phyloP scores from a whole-genome alignment of 2,329 filamentous ascomycete species.

The Fusarium continuum region DNA sequence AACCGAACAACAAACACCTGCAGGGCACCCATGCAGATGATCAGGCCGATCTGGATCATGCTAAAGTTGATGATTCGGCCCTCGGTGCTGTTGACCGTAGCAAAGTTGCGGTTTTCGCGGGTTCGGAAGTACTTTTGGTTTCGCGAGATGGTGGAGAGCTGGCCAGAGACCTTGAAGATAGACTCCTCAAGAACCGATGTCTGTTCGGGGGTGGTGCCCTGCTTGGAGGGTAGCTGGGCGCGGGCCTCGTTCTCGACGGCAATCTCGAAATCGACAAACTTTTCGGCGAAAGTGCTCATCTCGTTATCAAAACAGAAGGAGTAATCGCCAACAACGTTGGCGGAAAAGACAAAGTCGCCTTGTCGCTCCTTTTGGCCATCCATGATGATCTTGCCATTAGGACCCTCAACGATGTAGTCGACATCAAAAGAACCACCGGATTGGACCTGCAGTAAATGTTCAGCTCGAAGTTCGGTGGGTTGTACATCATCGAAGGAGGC shows the following conservation, averaged over 20 bases:
- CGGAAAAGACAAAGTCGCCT: constrained; percentile 97
- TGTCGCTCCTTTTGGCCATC: constrained; percentile 91
- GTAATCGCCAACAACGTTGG: constrained; percentile 87
- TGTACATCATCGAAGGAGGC: constrained; percentile 46
- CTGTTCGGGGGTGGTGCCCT: constrained; percentile 88
- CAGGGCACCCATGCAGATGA: constrained; percentile 92
- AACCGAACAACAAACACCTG: constrained; percentile 98
- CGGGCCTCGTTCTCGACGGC: constrained; percentile 91
- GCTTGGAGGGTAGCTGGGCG: constrained; percentile 85
- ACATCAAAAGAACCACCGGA: constrained; percentile 97
- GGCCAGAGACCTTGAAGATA: constrained; percentile 91
- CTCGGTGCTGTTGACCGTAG: constrained; percentile 96
- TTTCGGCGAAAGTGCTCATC: constrained; percentile 98
- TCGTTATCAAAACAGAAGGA: constrained; percentile 98
- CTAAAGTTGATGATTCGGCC: constrained; percentile 97
- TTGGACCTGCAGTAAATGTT: constrained; percentile 75
- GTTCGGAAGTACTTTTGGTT: constrained; percentile 99
- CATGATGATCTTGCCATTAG: constrained; percentile 81
- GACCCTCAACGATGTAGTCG: constrained; percentile 88
- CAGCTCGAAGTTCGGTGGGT: constrained; percentile 3
- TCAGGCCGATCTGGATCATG: constrained; percentile 89
- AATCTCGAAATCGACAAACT: constrained; percentile 98
- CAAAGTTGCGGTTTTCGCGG: constrained; percentile 98
- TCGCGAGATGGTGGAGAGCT: constrained; percentile 91
- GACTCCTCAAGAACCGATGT: constrained; percentile 90